Base-by-base conservation (phyloP, 805 yeast genomes). In the Schizosaccharomyces lindneri region DNA sequence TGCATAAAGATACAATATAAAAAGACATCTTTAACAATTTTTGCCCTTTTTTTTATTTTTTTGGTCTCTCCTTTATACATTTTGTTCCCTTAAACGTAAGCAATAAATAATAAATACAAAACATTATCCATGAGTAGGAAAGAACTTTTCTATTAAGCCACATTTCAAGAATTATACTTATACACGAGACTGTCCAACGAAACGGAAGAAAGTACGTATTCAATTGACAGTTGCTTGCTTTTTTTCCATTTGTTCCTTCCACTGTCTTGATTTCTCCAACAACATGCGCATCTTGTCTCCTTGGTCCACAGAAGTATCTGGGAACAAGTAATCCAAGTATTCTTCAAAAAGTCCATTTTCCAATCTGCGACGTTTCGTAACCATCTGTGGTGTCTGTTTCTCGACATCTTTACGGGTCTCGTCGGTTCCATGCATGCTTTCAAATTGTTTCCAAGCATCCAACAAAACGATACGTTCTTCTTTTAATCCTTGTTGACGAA, bases 401-500 rank as follows among this genome's bases (percentile, higher is more conserved):
- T 68, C 68, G 4, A 82, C 75, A 5, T 63, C 64, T 1, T 67
- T 68, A 15, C 72, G 64, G 0, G 78, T 65, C 5, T 72, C 74
- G 0, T 63, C 69, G 41, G 73, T 69, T 0, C 95, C 95, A 68
- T 87, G 80, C 1, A 69, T 70, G 51, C 71, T 66, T 66, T 87
- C 95, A 70, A 85, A 88, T 62, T 76, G 75, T 60, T 74, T 74
- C 75, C 82, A 79, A 0, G 85, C 81, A 62, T 84, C 82, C 17
- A 82, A 70, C 6, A 89, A 69, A 0, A 74, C 68, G 1, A 77
- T 71, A 60, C 90, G 75, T 24, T 76, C 76, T 21, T 77, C 76
- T 2, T 70, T 70, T 29, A 71, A 68, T 27, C 67, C 66, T 0
- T 65, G 60, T 2, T 66, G 67, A 65, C 77, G 79, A 69, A 77